phyloP scores from a whole-genome alignment of 169 alveolate genomes.

The Plasmodium malariae region DNA sequence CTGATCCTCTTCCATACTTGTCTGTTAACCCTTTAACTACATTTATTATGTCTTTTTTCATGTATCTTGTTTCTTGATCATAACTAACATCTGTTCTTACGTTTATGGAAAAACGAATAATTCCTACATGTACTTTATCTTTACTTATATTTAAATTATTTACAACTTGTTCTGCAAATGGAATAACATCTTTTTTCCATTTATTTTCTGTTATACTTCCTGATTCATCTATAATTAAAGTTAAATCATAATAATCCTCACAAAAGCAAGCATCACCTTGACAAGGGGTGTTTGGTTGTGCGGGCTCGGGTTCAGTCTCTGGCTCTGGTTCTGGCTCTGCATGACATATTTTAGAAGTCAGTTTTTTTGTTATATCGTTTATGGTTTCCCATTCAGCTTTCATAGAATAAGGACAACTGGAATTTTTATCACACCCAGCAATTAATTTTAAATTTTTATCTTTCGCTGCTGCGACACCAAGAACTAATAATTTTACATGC shows the following conservation, averaged over 20 bases:
- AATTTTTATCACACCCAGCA: slow-evolving; percentile 43
- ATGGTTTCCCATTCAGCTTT: slow-evolving; percentile 74
- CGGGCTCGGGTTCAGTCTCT: slow-evolving; percentile 2
- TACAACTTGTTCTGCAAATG: slow-evolving; percentile 56
- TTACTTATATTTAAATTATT: slow-evolving; percentile 38
- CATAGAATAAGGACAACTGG: slow-evolving; percentile 46
- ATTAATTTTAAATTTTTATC: slow-evolving; percentile 37
- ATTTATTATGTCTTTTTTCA: slow-evolving; percentile 30
- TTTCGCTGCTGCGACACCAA: slow-evolving; percentile 55
- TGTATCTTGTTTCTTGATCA: slow-evolving; percentile 47
- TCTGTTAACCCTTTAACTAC: slow-evolving; percentile 33
- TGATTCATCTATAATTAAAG: slow-evolving; percentile 65
- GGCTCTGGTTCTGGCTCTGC: slow-evolving; percentile 33
- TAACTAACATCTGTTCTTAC: slow-evolving; percentile 44
- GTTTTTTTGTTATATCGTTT: slow-evolving; percentile 47
- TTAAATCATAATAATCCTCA: slow-evolving; percentile 64
- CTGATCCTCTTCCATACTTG: slow-evolving; percentile 30
- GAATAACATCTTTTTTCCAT: slow-evolving; percentile 49
- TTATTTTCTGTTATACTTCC: slow-evolving; percentile 30
- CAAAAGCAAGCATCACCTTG: slow-evolving; percentile 61
- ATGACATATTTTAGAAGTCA: slow-evolving; percentile 65
- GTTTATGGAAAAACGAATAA: slow-evolving; percentile 41
- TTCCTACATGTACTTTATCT: slow-evolving; percentile 58
- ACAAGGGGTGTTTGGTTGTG: slow-evolving; percentile 28
- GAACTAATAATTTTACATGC: slow-evolving; percentile 52